Evolutionary conservation across 768 basidiomycete species (phyloP), one percentile per base, ranked within the genome.

Genomic region (Tubosaeta sp.): DNA sequence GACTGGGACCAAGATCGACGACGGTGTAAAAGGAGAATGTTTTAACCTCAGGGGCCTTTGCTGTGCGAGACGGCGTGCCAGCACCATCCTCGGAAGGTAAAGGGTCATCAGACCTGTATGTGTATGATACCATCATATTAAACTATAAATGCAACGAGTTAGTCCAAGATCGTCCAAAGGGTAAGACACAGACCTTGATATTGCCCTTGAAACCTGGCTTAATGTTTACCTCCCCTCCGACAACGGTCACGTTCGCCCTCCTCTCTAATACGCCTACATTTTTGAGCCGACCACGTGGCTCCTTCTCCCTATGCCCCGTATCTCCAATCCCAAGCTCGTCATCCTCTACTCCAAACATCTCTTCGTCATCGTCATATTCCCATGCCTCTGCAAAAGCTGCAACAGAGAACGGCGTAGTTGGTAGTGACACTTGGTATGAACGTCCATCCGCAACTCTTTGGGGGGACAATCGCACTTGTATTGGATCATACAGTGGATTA

Each of bases 321-420:
- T 62, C 72, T 59, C 59, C 65, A 29, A 70, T 59, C 11, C 69
- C 58, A 50, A 72, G 59, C 32, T 70, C 72, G 42, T 75, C 74
- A 25, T 74, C 76, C 37, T 73, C 70, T 35, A 68, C 64, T 34
- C 80, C 82, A 60, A 86, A 86, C 88, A 91, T 89, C 41, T 78
- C 79, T 32, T 91, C 93, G 52, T 95, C 93, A 53, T 94, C 94
- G 49, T 97, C 95, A 56, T 94, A 97, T 68, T 98, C 94, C 95
- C 95, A 98, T 32, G 91, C 92, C 66, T 98, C 97, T 16, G 92
- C 92, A 64, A 88, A 95, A 3, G 95, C 90, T 13, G 88, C 85
- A 43, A 98, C 82, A 6, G 88, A 75, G 65, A 99, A 95, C 9
- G 84, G 72, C 0, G 81, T 73, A 11, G 83, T 84, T 1, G 92